phyloP scores from a whole-genome alignment of 257 asterid species.

The Solanum arcanum region DNA sequence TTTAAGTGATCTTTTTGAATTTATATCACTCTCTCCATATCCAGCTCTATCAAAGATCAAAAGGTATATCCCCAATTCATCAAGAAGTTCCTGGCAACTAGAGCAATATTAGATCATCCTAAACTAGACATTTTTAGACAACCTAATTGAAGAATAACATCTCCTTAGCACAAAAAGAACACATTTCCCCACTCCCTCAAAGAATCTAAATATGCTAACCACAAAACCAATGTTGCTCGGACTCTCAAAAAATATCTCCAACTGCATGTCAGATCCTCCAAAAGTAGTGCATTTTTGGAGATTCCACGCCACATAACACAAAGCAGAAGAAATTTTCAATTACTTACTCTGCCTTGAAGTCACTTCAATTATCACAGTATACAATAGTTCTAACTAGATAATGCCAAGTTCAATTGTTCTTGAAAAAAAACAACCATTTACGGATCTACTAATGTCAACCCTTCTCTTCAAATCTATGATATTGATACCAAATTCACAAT shows the following conservation, averaged over 20 bases:
- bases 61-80: slow-evolving; percentile 50
- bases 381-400: not conserved
- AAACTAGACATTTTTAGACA: not conserved
- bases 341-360: not conserved
- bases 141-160: not conserved
- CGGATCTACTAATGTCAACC: not conserved
- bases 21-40: slow-evolving; percentile 90
- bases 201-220: not conserved
- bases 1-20: slow-evolving; percentile 59
- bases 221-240: not conserved
- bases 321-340: not conserved
- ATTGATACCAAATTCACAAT: not conserved
- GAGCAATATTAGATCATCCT: slow-evolving; percentile 16
- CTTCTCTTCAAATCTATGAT: not conserved
- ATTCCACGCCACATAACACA: not conserved
- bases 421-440: not conserved
- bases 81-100: slow-evolving; percentile 54
- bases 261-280: not conserved
- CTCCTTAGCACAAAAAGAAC: not conserved
- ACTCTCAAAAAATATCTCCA: not conserved
- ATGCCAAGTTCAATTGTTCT: not conserved
- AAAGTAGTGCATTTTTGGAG: not conserved
- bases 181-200: not conserved
- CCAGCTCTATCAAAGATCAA: slow-evolving; percentile 80
- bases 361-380: not conserved